Base-by-base conservation (phyloP, 495 filamentous ascomycete genomes). In the Aspergillus sparsus region DNA sequence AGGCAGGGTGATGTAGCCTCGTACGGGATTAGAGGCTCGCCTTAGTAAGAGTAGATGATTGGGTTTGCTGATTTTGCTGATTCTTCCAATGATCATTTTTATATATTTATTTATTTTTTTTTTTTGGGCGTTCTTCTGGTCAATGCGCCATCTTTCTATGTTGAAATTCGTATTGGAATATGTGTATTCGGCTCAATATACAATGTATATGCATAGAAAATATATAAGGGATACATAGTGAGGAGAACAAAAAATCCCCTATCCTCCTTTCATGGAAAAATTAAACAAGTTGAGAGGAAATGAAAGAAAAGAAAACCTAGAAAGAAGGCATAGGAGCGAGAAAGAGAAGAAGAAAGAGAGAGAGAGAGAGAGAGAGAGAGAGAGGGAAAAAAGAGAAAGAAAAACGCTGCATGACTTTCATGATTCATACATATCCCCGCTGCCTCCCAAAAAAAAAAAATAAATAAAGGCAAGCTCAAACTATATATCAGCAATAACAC, bases 21-120 rank as follows among this genome's bases (percentile, higher is more conserved):
- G 11, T 63, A 63, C 39, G 61, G 61, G 13, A 54, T 33, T 32
- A 37, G 53, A 13, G 35, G 52, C 33, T 53, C 49, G 35, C 51
- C 51, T 1, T 62, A 55, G 27, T 21, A 18, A 35, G 32, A 5
- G 53, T 13, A 6, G 8, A 49, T 4, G 15, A 13, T 49, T 49
- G 9, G 18, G 13, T 53, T 53, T 35, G 1, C 6, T 36, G 8
- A 6, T 36, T 53, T 15, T 15, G 35, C 32, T 35, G 32, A 15
- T 51, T 35, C 7, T 15, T 53, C 32, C n/a, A 11, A 15, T 51
- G 13, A 51, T 51, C 32, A 13, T 54, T 31, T 18, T 11, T 39
- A 31, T 10, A 12, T 54, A 41, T 41, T 21, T 27, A n/a, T 41
- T 21, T 27, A n/a, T 51, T 33, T 13, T 34, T 10, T 6, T 34